Conservation (phyloP, 805 yeast species). For the Pichia phayaonensis region DNA sequence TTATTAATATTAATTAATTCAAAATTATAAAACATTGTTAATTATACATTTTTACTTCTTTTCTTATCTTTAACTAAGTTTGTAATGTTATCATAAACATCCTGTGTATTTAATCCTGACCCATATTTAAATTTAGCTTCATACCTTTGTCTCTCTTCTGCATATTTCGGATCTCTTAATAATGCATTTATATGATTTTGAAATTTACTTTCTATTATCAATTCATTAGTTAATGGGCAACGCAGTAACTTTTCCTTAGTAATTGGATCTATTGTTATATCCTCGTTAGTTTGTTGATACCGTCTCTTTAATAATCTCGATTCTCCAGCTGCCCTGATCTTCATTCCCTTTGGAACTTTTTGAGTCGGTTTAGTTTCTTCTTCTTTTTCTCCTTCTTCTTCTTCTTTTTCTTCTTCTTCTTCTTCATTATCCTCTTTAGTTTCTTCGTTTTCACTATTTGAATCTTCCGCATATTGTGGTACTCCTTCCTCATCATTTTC, state of each 20-base stretch:
- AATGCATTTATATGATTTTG: conserved; percentile 63
- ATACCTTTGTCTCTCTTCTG: conserved; percentile 57
- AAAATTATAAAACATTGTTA: no score
- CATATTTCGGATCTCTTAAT: conserved; percentile 71
- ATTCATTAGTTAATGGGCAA: conserved; percentile 75
- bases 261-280: conserved; percentile 7
- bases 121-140: conserved; percentile 21
- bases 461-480: conserved; percentile 9
- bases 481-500: conserved; percentile 10
- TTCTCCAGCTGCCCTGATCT: conserved; percentile 65
- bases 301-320: conserved; percentile 39
- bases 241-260: conserved; percentile 34
- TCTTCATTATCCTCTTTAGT: conserved; percentile 2
- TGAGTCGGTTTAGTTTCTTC: neutral
- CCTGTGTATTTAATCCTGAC: neutral
- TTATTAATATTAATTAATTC: neutral
- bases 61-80: neutral
- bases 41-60: neutral
- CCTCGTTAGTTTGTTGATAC: conserved; percentile 3
- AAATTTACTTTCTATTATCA: conserved; percentile 63
- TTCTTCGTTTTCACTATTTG: conserved; percentile 6
- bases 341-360: conserved; percentile 41
- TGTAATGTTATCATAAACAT: neutral
- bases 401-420: neutral
- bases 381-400: neutral